Percentiles rank a stretch among this genome's conserved stretches.
Conservation (phyloP, 495 filamentous ascomycete genomes). For the Chaetomidium leptoderma region DNA sequence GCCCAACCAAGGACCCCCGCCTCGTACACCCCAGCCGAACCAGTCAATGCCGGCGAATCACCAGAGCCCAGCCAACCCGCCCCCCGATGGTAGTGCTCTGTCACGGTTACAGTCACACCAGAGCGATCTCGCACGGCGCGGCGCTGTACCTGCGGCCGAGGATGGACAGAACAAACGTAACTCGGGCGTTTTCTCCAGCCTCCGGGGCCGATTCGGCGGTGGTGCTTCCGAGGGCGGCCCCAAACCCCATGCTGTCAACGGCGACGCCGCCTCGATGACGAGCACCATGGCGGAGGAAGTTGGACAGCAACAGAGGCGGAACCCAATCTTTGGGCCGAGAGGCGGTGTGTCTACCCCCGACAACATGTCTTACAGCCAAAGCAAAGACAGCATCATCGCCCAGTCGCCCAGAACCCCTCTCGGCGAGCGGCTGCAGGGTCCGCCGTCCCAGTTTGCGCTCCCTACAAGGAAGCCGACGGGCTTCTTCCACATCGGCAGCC, state of each 20-base stretch:
- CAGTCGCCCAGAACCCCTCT: constrained; percentile 25
- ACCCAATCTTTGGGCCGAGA: constrained; percentile 18
- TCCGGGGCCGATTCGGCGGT: constrained; percentile 33
- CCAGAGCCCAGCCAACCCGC: constrained; percentile 14
- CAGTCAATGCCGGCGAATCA: constrained; percentile 19
- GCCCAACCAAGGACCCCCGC: constrained; percentile 1
- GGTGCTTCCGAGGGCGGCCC: constrained; percentile 18
- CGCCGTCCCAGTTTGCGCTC: constrained; percentile 24
- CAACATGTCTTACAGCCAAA: constrained; percentile 20
- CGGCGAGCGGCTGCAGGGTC: constrained; percentile 15
- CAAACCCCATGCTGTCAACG: constrained; percentile 17
- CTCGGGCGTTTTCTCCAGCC: constrained; percentile 37
- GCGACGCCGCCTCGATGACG: constrained; percentile 37
- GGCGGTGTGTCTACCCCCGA: constrained; percentile 13
- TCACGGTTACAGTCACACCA: constrained; percentile 38
- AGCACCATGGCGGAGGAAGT: constrained; percentile 35
- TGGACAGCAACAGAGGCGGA: constrained; percentile 19
- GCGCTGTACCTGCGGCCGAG: constrained; percentile 26
- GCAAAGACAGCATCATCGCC: constrained; percentile 32
- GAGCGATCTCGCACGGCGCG: constrained; percentile 14
- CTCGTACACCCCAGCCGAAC: constrained; percentile 24
- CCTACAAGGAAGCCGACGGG: constrained; percentile 21
- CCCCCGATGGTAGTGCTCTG: constrained; percentile 17
- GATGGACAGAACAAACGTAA: constrained; percentile 30
- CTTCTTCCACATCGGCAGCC: constrained; percentile 21